Conservation (phyloP, 2,329 filamentous ascomycete genomes). For the Fusarium pininemorale region DNA sequence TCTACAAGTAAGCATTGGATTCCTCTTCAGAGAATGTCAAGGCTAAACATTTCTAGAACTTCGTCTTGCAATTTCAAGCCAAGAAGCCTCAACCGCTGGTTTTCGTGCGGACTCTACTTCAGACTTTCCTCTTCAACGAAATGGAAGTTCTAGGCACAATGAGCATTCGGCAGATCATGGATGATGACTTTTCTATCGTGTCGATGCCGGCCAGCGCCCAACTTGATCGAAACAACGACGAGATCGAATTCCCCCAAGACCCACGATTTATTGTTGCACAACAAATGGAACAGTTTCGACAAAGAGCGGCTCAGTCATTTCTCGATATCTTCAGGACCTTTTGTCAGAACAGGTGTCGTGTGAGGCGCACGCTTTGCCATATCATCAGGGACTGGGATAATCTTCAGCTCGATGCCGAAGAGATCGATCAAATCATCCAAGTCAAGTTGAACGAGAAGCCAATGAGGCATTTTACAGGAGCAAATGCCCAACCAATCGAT, state of each 20-base stretch:
- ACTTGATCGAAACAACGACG: slow-evolving; percentile 78
- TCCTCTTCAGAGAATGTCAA: background rate
- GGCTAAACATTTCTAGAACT: slow-evolving; percentile 61
- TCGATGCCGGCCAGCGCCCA: slow-evolving; percentile 77
- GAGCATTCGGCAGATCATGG: slow-evolving; percentile 78
- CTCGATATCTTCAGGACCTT: slow-evolving; percentile 84
- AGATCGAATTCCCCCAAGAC: slow-evolving; percentile 78
- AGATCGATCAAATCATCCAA: slow-evolving; percentile 75
- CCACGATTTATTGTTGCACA: slow-evolving; percentile 77
- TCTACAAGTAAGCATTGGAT: slow-evolving; percentile 65
- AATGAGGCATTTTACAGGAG: slow-evolving; percentile 56
- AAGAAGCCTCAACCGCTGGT: slow-evolving; percentile 84
- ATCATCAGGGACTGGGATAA: slow-evolving; percentile 84
- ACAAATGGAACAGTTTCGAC: slow-evolving; percentile 75
- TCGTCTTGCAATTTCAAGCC: slow-evolving; percentile 77
- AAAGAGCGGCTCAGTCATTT: slow-evolving; percentile 73
- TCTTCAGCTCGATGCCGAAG: slow-evolving; percentile 82
- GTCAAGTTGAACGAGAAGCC: slow-evolving; percentile 68
- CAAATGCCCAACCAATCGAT: slow-evolving; percentile 54
- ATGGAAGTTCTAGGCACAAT: slow-evolving; percentile 74
- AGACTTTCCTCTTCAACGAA: slow-evolving; percentile 78
- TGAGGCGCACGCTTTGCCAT: slow-evolving; percentile 89
- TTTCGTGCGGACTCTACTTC: slow-evolving; percentile 82
- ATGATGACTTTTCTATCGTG: slow-evolving; percentile 81
- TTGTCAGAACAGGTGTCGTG: slow-evolving; percentile 89